Percentiles rank a stretch among this genome's conserved stretches.
Evolutionary conservation across 495 filamentous ascomycete species (phyloP).

Genomic region (Xylaria longipes): DNA sequence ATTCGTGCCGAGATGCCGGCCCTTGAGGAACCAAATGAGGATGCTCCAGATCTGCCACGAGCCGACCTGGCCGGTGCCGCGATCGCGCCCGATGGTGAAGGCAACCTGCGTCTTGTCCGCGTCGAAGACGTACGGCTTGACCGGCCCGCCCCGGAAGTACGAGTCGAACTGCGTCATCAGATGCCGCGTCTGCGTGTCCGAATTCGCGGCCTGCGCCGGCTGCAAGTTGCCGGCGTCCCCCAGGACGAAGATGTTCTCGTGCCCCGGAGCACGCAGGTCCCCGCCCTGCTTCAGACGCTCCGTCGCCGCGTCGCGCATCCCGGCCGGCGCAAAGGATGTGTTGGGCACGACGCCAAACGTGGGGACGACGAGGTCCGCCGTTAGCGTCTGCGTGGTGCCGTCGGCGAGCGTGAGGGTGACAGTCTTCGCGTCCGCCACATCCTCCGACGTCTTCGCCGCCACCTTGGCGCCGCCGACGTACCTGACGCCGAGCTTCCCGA

Average conservation of each 20-base stretch:
- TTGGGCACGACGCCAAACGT: conserved; percentile 51
- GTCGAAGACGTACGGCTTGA: conserved; percentile 33
- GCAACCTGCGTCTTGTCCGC: conserved; percentile 30
- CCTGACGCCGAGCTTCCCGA: conserved; percentile 45
- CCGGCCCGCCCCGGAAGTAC: conserved; percentile 26
- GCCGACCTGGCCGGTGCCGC: conserved; percentile 59
- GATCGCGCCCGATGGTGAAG: conserved; percentile 42
- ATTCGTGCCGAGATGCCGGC: conserved; percentile 41
- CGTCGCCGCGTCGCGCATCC: conserved; percentile 41
- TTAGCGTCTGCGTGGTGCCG: conserved; percentile 35
- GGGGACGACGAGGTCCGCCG: conserved; percentile 52
- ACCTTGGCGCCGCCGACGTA: conserved; percentile 23
- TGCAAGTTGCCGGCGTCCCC: conserved; percentile 49
- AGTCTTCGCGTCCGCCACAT: conserved; percentile 19
- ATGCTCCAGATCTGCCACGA: conserved; percentile 49
- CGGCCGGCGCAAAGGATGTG: conserved; percentile 45
- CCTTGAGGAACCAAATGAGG: conserved; percentile 57
- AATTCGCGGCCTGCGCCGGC: conserved; percentile 30
- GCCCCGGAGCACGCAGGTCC: conserved; percentile 42
- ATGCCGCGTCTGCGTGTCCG: conserved; percentile 32
- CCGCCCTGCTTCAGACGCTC: conserved; percentile 41
- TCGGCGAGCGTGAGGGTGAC: conserved; percentile 33
- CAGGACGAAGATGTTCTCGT: conserved; percentile 48
- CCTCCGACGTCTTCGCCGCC: conserved; percentile 4
- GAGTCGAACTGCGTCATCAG: conserved; percentile 39